Percentiles rank a stretch among this genome's conserved stretches.
Evolutionary conservation across 2,329 filamentous ascomycete genomes (phyloP).

Genomic region (Dothideomycetes sp.): DNA sequence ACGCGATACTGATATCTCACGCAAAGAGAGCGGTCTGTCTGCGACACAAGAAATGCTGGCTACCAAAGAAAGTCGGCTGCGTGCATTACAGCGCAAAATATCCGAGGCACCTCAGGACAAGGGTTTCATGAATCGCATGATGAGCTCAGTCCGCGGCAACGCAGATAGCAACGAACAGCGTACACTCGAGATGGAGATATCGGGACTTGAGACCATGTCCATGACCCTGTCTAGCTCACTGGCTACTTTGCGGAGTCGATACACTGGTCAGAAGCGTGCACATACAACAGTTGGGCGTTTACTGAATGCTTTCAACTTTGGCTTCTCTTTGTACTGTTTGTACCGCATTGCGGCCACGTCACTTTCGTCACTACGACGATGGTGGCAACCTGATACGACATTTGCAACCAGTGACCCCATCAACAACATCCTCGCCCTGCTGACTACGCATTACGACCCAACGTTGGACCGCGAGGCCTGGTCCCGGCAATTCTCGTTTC

Average conservation of each 20-base stretch:
- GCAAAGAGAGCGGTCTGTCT: slow-evolving; percentile 69
- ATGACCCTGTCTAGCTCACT: slow-evolving; percentile 57
- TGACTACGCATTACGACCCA: slow-evolving; percentile 76
- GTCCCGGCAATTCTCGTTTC: slow-evolving; percentile 76
- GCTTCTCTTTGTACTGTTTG: slow-evolving; percentile 72
- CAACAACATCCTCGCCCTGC: slow-evolving; percentile 67
- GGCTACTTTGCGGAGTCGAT: slow-evolving; percentile 49
- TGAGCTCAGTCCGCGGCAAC: slow-evolving; percentile 58
- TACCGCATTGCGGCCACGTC: slow-evolving; percentile 69
- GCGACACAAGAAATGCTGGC: slow-evolving; percentile 70
- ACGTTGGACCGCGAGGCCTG: slow-evolving; percentile 71
- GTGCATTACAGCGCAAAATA: slow-evolving; percentile 56
- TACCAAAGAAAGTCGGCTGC: slow-evolving; percentile 62
- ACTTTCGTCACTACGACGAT: slow-evolving; percentile 55
- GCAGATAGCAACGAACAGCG: slow-evolving; percentile 42
- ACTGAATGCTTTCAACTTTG: slow-evolving; percentile 51
- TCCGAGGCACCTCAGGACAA: slow-evolving; percentile 27
- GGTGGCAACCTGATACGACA: slow-evolving; percentile 29
- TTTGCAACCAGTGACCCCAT: slow-evolving; percentile 70
- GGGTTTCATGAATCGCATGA: slow-evolving; percentile 64
- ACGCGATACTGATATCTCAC: slow-evolving; percentile 57
- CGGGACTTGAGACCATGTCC: slow-evolving; percentile 71
- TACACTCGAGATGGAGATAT: slow-evolving; percentile 60
- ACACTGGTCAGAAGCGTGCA: slow-evolving; percentile 54
- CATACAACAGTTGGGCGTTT: slow-evolving; percentile 57